These are phyloP conservation scores for Ascochyta clinopodiicola DNA, from an alignment of 2,329 filamentous ascomycete genomes.

Conservation along the genomic window DNA sequence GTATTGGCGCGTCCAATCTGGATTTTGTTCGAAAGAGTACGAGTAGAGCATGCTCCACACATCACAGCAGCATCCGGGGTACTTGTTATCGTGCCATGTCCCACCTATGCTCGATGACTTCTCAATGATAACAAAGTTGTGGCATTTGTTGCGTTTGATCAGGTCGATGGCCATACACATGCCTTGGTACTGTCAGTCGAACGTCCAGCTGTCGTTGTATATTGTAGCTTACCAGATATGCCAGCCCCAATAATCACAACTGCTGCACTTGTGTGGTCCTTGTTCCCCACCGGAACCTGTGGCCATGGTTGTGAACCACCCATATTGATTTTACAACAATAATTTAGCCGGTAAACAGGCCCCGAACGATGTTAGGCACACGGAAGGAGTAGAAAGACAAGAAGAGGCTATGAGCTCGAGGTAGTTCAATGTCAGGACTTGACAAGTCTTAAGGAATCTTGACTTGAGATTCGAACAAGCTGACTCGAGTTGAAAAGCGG, in stretches of 20 bases:
- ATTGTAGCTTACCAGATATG: slow-evolving; percentile 52
- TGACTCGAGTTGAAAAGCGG: background rate
- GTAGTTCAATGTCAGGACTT: background rate
- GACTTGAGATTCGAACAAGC: background rate
- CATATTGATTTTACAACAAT: slow-evolving; percentile 33
- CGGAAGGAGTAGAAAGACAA: background rate
- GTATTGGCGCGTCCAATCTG: slow-evolving; percentile 64
- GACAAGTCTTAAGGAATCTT: background rate
- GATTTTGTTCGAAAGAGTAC: slow-evolving; percentile 67
- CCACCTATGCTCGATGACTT: slow-evolving; percentile 62
- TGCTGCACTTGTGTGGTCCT: slow-evolving; percentile 59
- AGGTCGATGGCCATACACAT: slow-evolving; percentile 65
- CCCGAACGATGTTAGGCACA: background rate
- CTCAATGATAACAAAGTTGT: slow-evolving; percentile 64
- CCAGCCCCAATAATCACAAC: slow-evolving; percentile 66
- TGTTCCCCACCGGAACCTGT: slow-evolving; percentile 55
- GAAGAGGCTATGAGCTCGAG: background rate
- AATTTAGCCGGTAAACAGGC: too few species aligned
- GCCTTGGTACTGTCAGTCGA: slow-evolving; percentile 38
- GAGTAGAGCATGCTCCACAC: slow-evolving; percentile 64
- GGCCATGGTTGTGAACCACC: slow-evolving; percentile 54
- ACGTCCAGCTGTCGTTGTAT: background rate
- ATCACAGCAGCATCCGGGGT: slow-evolving; percentile 63
- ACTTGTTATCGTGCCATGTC: slow-evolving; percentile 64
- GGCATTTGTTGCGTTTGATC: slow-evolving; percentile 58